These are phyloP conservation scores for Clonostachys chloroleuca DNA, from an alignment of 2,329 filamentous ascomycete species.

Conservation along the genomic window DNA sequence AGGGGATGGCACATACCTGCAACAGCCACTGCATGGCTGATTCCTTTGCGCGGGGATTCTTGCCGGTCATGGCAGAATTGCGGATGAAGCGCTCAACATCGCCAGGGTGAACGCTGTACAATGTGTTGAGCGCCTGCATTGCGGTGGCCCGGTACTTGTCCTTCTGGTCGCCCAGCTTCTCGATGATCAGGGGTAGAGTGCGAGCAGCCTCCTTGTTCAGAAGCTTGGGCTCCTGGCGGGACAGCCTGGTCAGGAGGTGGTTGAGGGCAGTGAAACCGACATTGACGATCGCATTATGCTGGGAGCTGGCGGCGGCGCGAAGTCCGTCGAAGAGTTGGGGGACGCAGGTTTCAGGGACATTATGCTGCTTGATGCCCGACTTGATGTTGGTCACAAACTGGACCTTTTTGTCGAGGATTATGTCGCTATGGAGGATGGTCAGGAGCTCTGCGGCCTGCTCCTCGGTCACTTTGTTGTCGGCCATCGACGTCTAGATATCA, in stretches of 20 bases:
- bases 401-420: conserved; percentile 66
- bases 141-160: conserved; percentile 78
- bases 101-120: conserved; percentile 63
- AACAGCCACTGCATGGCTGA: conserved; percentile 80
- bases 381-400: conserved; percentile 71
- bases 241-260: conserved; percentile 81
- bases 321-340: conserved; percentile 77
- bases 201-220: conserved; percentile 65
- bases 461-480: conserved; percentile 51
- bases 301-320: conserved; percentile 68
- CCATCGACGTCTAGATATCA: conserved; percentile 26
- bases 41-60: conserved; percentile 82
- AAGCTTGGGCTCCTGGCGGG: conserved; percentile 76
- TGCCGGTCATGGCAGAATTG: conserved; percentile 72
- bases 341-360: conserved; percentile 73
- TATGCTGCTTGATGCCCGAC: conserved; percentile 87
- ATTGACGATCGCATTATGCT: conserved; percentile 72
- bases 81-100: conserved; percentile 81
- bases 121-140: conserved; percentile 69
- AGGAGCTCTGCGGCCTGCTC: conserved; percentile 52
- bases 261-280: conserved; percentile 85
- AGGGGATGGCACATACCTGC: conserved; percentile 44
- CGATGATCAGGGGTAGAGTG: conserved; percentile 71
- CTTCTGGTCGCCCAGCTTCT: conserved; percentile 83
- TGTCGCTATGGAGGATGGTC: conserved; percentile 53